Conservation (phyloP, 129 eudicot species). For the Heracleum sosnowskyi region DNA sequence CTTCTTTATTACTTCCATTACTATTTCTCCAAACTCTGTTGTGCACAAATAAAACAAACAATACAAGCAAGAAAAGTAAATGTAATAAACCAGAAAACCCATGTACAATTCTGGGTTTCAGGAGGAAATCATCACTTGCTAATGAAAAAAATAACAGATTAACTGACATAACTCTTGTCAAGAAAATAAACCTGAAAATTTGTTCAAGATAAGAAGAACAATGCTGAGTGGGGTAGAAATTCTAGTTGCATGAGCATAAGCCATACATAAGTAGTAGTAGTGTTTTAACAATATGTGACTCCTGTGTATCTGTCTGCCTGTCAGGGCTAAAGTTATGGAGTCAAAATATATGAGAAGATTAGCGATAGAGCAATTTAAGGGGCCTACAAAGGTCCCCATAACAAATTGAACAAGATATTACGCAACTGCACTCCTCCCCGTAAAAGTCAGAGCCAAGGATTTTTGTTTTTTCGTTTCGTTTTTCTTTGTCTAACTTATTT, state of each 20-base stretch:
- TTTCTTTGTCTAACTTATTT: not conserved
- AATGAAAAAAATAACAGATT: not conserved
- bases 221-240: not conserved
- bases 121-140: not conserved
- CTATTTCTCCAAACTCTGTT: not conserved
- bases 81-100: slow-evolving; percentile 16
- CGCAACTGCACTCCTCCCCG: not conserved
- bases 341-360: no score
- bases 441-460: not conserved
- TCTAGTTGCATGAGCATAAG: no score
- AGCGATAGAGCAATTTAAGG: not conserved
- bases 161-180: not conserved
- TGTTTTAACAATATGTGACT: no score
- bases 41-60: slow-evolving; percentile 18
- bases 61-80: not conserved
- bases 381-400: not conserved
- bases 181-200: not conserved
- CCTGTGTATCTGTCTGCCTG: no score
- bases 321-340: no score
- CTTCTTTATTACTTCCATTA: slow-evolving; percentile 19
- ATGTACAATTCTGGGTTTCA: slow-evolving; percentile 10
- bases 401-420: not conserved
- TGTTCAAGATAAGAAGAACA: not conserved
- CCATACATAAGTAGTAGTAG: no score
- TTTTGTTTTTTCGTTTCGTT: not conserved